A percentile compares a stretch with the other conserved stretches of the same genome.
phyloP scores from a whole-genome alignment of 768 basidiomycete genomes.

The Pluteus cervinus region DNA sequence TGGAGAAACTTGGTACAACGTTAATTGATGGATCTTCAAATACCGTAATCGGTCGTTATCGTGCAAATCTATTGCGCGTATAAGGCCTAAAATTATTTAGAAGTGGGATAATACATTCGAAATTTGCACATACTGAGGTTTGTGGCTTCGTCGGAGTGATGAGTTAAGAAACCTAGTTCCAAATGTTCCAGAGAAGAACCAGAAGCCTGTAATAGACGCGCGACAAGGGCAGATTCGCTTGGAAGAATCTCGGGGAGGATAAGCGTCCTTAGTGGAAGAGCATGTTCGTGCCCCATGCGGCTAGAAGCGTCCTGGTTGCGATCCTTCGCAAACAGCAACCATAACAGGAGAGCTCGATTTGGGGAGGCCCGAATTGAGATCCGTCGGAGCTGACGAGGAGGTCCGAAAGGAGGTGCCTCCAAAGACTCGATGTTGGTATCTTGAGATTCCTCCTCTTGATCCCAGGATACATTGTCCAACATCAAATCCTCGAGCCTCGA shows the following conservation, averaged over 20 bases:
- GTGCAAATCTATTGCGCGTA: too few relatives aligned
- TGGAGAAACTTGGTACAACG: conserved; percentile 24
- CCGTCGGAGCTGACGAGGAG: too few relatives aligned
- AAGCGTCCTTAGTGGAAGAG: conserved; percentile 14
- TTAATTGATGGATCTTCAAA: too few relatives aligned
- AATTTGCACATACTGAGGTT: conserved; percentile 1
- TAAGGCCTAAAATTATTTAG: too few relatives aligned
- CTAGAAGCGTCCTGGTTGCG: too few relatives aligned
- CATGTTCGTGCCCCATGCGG: conserved; percentile 5
- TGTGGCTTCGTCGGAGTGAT: conserved; percentile 11
- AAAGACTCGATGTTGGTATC: too few relatives aligned
- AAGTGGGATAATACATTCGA: too few relatives aligned
- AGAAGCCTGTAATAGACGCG: conserved; percentile 14
- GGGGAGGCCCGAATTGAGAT: too few relatives aligned
- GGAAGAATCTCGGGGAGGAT: conserved; percentile 24
- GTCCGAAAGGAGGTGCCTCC: too few relatives aligned
- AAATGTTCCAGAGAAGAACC: conserved; percentile 22
- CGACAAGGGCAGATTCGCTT: conserved; percentile 17
- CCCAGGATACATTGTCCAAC: conserved; percentile 44
- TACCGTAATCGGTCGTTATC: too few relatives aligned
- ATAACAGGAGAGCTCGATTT: too few relatives aligned
- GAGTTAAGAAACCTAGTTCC: conserved; percentile 22
- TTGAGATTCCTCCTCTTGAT: conserved; percentile 35
- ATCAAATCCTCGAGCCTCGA: conserved; percentile 36
- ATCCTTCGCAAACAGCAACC: too few relatives aligned